Evolutionary conservation across 2,329 filamentous ascomycete species (phyloP).

Genomic region (Diaporthe destruens): DNA sequence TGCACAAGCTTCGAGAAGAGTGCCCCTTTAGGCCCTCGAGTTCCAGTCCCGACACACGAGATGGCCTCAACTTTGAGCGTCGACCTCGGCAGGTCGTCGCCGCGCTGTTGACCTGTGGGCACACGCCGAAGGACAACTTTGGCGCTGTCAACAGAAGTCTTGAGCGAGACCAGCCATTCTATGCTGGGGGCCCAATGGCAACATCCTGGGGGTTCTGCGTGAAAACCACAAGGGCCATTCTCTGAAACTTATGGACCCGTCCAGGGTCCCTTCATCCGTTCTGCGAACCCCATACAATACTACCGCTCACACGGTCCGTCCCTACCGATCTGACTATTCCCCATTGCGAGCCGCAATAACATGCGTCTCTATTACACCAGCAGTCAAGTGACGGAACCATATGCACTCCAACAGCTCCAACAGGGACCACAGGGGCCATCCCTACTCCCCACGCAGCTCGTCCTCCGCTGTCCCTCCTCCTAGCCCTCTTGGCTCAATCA

Average conservation of each 20-base stretch:
- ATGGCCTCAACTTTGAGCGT: constrained; percentile 8
- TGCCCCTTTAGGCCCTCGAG: background rate
- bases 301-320: constrained; percentile 57
- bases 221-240: background rate
- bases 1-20: constrained; percentile 24
- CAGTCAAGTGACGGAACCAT: constrained; percentile 50
- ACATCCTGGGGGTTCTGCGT: too few relatives aligned
- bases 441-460: constrained; percentile 46
- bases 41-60: constrained; percentile 1
- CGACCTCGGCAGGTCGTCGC: constrained; percentile 9
- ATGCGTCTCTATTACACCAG: constrained; percentile 42
- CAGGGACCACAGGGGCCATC: constrained; percentile 38
- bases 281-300: constrained; percentile 39
- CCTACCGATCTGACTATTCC: constrained; percentile 56
- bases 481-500: constrained; percentile 42
- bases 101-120: background rate
- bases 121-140: too few relatives aligned
- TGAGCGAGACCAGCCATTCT: background rate
- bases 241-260: background rate
- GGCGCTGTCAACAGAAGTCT: background rate
- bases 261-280: constrained; percentile 18
- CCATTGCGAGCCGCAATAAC: constrained; percentile 49
- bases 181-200: background rate
- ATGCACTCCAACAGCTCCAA: constrained; percentile 38
- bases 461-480: constrained; percentile 46